These are phyloP conservation scores for Phytomonas sp. DNA, from an alignment of 208 protist genomes.

Conservation along the genomic window DNA sequence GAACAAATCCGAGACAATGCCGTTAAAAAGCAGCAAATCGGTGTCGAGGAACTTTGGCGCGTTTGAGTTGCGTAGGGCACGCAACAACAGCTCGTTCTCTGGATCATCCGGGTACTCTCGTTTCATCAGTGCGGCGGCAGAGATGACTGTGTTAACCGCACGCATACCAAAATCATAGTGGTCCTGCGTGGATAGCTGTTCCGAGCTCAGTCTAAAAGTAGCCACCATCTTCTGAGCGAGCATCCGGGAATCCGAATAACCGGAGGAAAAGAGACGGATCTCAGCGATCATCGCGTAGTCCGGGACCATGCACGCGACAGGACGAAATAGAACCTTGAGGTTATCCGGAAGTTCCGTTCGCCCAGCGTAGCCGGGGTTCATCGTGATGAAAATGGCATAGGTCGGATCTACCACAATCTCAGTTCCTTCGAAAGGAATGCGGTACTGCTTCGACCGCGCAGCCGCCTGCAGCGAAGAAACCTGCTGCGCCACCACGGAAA, in stretches of 20 bases:
- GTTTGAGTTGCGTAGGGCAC: slow-evolving; percentile 95
- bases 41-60: slow-evolving; percentile 96
- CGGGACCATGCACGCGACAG: slow-evolving; percentile 98
- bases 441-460: slow-evolving; percentile 57
- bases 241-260: slow-evolving; percentile 92
- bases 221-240: slow-evolving; percentile 96
- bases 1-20: slow-evolving; percentile 97
- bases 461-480: slow-evolving; percentile 93
- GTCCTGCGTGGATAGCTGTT: slow-evolving; percentile 96
- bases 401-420: slow-evolving; percentile 92
- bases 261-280: slow-evolving; percentile 97
- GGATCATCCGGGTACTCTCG: slow-evolving; percentile 87
- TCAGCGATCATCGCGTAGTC: slow-evolving; percentile 98
- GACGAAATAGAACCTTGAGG: slow-evolving; percentile 95
- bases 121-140: slow-evolving; percentile 93
- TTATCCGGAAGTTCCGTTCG: slow-evolving; percentile 98
- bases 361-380: slow-evolving; percentile 98
- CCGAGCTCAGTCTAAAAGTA: slow-evolving; percentile 95
- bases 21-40: slow-evolving; percentile 90
- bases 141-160: slow-evolving; percentile 97
- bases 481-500: slow-evolving; percentile 95
- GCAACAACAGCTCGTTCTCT: slow-evolving; percentile 92
- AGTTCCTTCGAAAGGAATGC: slow-evolving; percentile 92
- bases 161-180: slow-evolving; percentile 99
- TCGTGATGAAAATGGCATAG: slow-evolving; percentile 95